phyloP scores from a whole-genome alignment of 1,284 basidiomycete species.

The Vanrija pseudolonga region DNA sequence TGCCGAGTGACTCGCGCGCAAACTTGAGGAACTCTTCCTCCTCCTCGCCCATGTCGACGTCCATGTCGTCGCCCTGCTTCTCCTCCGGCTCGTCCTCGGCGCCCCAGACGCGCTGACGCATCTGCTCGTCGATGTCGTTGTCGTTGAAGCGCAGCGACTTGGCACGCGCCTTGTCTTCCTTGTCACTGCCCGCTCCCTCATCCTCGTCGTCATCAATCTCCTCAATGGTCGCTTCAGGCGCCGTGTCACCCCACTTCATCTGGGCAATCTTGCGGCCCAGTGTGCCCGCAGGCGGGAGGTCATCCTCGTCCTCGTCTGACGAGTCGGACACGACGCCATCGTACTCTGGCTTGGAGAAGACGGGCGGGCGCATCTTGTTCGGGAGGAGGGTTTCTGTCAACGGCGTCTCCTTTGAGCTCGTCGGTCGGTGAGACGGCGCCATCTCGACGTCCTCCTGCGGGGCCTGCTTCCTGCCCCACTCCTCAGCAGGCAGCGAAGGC shows the following conservation, averaged over 20 bases:
- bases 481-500: slow-evolving; percentile 40
- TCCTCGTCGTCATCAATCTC: slow-evolving; percentile 25
- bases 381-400: slow-evolving; percentile 38
- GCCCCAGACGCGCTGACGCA: slow-evolving; percentile 78
- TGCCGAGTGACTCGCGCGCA: slow-evolving; percentile 79
- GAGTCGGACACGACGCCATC: slow-evolving; percentile 71
- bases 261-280: slow-evolving; percentile 35
- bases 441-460: slow-evolving; percentile 2
- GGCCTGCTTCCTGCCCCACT: slow-evolving; percentile 48
- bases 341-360: slow-evolving; percentile 70
- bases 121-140: slow-evolving; percentile 73
- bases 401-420: background rate
- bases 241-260: slow-evolving; percentile 34
- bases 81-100: slow-evolving; percentile 53
- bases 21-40: slow-evolving; percentile 90
- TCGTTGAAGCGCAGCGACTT: slow-evolving; percentile 54
- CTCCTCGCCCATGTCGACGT: slow-evolving; percentile 82
- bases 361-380: slow-evolving; percentile 60
- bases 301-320: slow-evolving; percentile 62
- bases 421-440: background rate
- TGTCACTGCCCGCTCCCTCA: slow-evolving; percentile 21
- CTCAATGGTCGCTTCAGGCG: slow-evolving; percentile 28
- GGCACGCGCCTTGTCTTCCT: slow-evolving; percentile 15
- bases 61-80: slow-evolving; percentile 65
- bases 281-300: slow-evolving; percentile 34